Evolutionary conservation across 2,329 filamentous ascomycete genomes (phyloP).

Genomic region (Paramyrothecium sp.): DNA sequence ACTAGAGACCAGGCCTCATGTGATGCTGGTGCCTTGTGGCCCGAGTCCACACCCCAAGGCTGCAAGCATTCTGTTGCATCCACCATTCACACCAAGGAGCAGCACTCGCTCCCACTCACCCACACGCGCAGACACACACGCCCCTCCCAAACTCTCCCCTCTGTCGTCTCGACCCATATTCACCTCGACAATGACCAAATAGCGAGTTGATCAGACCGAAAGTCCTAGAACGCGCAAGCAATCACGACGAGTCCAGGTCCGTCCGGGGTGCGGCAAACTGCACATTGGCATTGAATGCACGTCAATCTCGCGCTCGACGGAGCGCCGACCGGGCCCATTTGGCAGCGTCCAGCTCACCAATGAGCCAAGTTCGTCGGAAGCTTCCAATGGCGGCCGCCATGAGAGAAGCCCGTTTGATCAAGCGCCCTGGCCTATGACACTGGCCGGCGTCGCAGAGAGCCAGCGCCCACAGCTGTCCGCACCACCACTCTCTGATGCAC

Average conservation of each 20-base stretch:
- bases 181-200: too few relatives aligned
- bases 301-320: not conserved
- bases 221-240: too few relatives aligned
- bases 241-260: too few relatives aligned
- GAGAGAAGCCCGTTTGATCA: conserved; percentile 1
- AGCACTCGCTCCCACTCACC: too few relatives aligned
- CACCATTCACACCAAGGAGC: not conserved
- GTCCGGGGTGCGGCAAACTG: not conserved
- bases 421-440: not conserved
- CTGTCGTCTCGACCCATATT: too few relatives aligned
- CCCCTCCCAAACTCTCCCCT: too few relatives aligned
- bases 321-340: not conserved
- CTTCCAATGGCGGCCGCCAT: not conserved
- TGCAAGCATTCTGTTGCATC: not conserved
- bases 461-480: not conserved
- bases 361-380: too few relatives aligned
- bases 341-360: not conserved
- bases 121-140: too few relatives aligned
- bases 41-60: not conserved
- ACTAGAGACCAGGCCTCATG: not conserved
- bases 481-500: not conserved
- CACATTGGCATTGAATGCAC: not conserved
- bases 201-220: too few relatives aligned
- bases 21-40: not conserved
- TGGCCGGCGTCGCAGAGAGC: not conserved